Conservation (phyloP, 768 basidiomycete species). For the Boletus rufocinnamomeus region DNA sequence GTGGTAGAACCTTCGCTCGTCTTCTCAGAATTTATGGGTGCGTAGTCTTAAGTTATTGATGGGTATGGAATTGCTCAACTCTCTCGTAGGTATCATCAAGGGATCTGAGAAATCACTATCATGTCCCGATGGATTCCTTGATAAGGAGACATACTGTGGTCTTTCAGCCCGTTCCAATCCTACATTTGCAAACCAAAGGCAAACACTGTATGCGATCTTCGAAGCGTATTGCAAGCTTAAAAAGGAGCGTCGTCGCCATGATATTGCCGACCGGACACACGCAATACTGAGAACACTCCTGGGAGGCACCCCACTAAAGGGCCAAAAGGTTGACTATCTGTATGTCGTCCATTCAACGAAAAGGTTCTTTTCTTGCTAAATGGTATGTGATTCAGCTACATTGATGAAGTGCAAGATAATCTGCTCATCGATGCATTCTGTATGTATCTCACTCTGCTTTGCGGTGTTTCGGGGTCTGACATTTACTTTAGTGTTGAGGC, state of each 20-base stretch:
- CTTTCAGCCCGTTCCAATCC: slow-evolving; percentile 55
- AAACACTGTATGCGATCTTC: slow-evolving; percentile 54
- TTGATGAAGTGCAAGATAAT: slow-evolving; percentile 77
- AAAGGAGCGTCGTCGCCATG: slow-evolving; percentile 43
- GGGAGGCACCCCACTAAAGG: slow-evolving; percentile 32
- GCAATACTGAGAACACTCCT: slow-evolving; percentile 42
- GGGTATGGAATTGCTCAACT: not conserved
- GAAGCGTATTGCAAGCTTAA: slow-evolving; percentile 52
- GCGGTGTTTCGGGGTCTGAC: slow-evolving; percentile 15
- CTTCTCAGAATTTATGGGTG: slow-evolving; percentile 67
- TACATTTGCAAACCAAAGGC: slow-evolving; percentile 53
- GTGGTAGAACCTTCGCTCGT: slow-evolving; percentile 58
- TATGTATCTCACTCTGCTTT: no score
- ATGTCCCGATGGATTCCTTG: slow-evolving; percentile 41
- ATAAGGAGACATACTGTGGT: slow-evolving; percentile 44
- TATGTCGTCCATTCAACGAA: slow-evolving; percentile 32
- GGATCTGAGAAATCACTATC: slow-evolving; percentile 60
- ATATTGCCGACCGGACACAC: slow-evolving; percentile 67
- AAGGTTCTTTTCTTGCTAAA: not conserved
- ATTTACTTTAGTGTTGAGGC: slow-evolving; percentile 51
- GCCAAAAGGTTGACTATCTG: slow-evolving; percentile 55
- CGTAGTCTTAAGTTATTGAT: slow-evolving; percentile 5
- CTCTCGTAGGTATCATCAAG: slow-evolving; percentile 56
- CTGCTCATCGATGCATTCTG: slow-evolving; percentile 26
- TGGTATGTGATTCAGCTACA: slow-evolving; percentile 44